A percentile compares a stretch with the other conserved stretches of the same genome.
Evolutionary conservation across 129 eudicot genomes (phyloP).

Genomic region (Scalesia atractyloides): DNA sequence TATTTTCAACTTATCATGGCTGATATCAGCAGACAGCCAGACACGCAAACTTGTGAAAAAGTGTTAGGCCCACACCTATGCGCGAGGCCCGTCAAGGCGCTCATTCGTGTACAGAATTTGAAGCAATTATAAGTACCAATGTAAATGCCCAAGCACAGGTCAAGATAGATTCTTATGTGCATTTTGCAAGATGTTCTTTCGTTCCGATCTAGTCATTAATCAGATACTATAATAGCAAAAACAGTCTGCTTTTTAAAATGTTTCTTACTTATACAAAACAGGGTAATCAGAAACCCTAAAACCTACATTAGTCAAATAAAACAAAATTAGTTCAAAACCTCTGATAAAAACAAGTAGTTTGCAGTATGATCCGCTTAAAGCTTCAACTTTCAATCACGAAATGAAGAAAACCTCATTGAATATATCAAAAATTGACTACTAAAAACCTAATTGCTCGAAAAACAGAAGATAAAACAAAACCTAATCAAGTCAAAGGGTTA

Average conservation of each 20-base stretch:
- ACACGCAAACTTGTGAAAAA: background rate
- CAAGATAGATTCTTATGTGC: background rate
- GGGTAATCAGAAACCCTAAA: constrained; percentile 27
- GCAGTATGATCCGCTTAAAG: background rate
- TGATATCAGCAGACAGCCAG: background rate
- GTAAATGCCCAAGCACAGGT: constrained; percentile 1
- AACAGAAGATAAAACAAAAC: background rate
- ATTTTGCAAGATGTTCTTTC: background rate
- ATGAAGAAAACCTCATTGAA: background rate
- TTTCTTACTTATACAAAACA: constrained; percentile 1
- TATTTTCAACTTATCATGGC: background rate
- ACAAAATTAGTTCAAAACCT: background rate
- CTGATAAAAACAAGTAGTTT: constrained; percentile 4
- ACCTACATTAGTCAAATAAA: constrained; percentile 19
- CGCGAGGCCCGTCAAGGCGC: background rate
- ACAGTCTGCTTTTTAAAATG: background rate
- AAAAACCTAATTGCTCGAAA: background rate
- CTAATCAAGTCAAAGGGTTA: constrained; percentile 16
- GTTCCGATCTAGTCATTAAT: background rate
- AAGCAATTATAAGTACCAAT: background rate
- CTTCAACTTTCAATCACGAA: background rate
- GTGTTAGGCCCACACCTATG: background rate
- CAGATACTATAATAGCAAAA: constrained; percentile 3
- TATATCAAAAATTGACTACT: too few relatives aligned
- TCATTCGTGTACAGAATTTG: background rate